Evolutionary conservation across 805 yeast genomes (phyloP).

Genomic region (Metschnikowia kofuensis): DNA sequence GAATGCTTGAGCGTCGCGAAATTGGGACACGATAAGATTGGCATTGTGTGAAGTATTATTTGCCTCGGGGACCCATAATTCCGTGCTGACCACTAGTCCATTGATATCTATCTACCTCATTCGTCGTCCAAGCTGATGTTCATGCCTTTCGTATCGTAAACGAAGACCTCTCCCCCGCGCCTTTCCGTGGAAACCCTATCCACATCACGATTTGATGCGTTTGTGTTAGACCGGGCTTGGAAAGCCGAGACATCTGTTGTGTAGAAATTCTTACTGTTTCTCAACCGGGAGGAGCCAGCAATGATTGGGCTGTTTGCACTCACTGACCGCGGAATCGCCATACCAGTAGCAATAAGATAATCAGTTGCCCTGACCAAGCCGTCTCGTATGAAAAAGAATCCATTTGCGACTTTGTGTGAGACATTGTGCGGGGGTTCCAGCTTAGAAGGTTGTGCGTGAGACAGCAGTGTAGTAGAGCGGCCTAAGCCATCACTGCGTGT

Average conservation of each 20-base stretch:
- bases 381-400: slow-evolving; percentile 20
- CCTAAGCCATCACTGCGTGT: background rate
- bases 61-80: no score
- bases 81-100: no score
- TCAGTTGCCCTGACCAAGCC: slow-evolving; percentile 48
- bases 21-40: slow-evolving; percentile 56
- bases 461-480: background rate
- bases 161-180: slow-evolving; percentile 29
- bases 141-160: slow-evolving; percentile 39
- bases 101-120: no score
- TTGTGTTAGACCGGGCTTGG: background rate
- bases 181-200: background rate
- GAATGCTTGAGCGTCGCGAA: slow-evolving; percentile 66
- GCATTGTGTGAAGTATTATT: background rate
- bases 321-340: slow-evolving; percentile 54
- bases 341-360: slow-evolving; percentile 53
- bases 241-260: background rate
- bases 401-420: background rate
- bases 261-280: background rate
- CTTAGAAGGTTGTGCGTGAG: background rate
- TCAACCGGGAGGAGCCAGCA: background rate
- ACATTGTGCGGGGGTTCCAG: background rate
- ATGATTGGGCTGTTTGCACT: slow-evolving; percentile 22
- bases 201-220: no score
- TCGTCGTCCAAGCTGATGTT: slow-evolving; percentile 20